Evolutionary conservation across 2,329 filamentous ascomycete genomes (phyloP), one percentile per base, ranked within the genome.

Genomic region (Coniella vitis): DNA sequence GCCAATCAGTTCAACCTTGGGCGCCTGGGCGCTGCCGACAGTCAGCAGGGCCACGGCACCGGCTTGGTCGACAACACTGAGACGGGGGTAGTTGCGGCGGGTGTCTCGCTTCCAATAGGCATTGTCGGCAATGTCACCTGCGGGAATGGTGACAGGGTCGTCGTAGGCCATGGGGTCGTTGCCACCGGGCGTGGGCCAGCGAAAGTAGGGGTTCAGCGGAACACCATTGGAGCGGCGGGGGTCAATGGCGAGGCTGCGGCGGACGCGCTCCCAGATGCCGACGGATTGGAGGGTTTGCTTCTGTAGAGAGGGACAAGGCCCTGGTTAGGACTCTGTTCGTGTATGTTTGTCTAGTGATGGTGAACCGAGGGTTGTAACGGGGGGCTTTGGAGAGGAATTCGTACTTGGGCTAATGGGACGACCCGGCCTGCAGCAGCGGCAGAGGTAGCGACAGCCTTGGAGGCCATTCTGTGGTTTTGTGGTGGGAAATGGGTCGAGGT

Each of bases 21-120:
- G 91, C 42, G 73, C 74, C 10, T 81, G 84, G 49, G 84, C 85
- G 69, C 85, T 95, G 57, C 93, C 93, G 38, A 97, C 82, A 22
- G 78, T 83, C 63, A 98, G 75, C 59, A 98, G 79, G 37, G 85
- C 86, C 20, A 93, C 93, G 45, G 89, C 83, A 67, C 97, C 87
- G 40, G 80, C 80, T 74, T 97, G 93, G 52, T 74, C 84, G 54
- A 98, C 79, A 39, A 87, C 83, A 62, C 86, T 91, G 49, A 86
- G 76, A 59, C 76, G 78, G 29, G 93, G 87, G 72, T 97, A 97
- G 61, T 76, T 77, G 61, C 93, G 81, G 60, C 93, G 86, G 54
- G 74, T 68, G 64, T 98, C 93, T 61, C 93, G 90, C 77, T 95
- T 94, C 89, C 90, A 98, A 74, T 96, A 95, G 34, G 89, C 82